These are phyloP conservation scores for Lathyrus oleraceus DNA, from an alignment of 306 rosid species.

Conservation along the genomic window DNA sequence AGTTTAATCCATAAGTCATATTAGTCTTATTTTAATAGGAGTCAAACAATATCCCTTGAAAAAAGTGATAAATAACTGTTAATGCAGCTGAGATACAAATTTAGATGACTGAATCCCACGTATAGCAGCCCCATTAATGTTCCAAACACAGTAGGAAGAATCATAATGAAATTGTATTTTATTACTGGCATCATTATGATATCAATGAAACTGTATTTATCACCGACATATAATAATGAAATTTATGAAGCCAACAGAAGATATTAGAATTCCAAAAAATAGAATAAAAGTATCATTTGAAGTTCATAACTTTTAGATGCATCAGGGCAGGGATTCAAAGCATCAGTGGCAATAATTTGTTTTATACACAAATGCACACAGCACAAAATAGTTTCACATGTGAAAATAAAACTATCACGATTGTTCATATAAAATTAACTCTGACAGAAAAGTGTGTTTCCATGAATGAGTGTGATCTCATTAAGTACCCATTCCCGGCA, in stretches of 20 bases:
- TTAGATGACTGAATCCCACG: slow-evolving; percentile 23
- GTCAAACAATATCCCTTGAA: slow-evolving; percentile 8
- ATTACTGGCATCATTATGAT: not conserved
- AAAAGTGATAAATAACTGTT: slow-evolving; percentile 25
- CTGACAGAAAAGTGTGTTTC: slow-evolving; percentile 27
- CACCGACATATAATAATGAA: too few relatives aligned
- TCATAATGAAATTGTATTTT: slow-evolving; percentile 12
- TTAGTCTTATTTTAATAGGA: not conserved
- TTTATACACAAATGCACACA: not conserved
- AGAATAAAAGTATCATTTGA: not conserved
- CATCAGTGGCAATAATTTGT: not conserved
- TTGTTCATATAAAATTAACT: not conserved
- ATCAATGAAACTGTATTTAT: too few relatives aligned
- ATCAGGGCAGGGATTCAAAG: not conserved
- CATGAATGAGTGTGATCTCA: slow-evolving; percentile 21
- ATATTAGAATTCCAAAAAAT: not conserved
- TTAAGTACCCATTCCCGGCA: slow-evolving; percentile 79
- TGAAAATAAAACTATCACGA: slow-evolving; percentile 13
- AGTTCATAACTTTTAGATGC: slow-evolving; percentile 1
- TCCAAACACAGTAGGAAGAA: slow-evolving; percentile 12
- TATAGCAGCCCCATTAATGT: not conserved
- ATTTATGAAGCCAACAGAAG: slow-evolving; percentile 9
- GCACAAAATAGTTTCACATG: not conserved
- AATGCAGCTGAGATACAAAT: slow-evolving; percentile 7
- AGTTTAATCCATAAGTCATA: slow-evolving; percentile 10